Evolutionary conservation across 768 basidiomycete genomes (phyloP).

Genomic region (Trichaptum fuscoviolaceum): DNA sequence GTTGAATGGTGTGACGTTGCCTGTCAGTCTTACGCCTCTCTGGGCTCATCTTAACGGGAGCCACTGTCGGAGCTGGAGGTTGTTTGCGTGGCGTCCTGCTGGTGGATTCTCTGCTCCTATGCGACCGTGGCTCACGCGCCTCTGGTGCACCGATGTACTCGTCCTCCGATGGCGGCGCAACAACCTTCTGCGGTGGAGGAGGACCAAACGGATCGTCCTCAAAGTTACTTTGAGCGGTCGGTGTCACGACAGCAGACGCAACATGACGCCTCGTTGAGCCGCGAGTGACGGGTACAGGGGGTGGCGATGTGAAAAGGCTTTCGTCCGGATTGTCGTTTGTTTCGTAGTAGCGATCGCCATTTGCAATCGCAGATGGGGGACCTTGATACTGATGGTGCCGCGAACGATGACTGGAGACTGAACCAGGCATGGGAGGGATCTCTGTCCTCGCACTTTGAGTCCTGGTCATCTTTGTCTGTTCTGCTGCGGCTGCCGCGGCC

Average conservation of each 20-base stretch:
- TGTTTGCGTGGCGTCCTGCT: constrained; percentile 16
- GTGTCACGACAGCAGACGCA: constrained; percentile 39
- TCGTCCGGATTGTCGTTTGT: constrained; percentile 51
- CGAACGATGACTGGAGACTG: constrained; percentile 21
- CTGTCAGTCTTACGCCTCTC: constrained; percentile 48
- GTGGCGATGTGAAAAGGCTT: constrained; percentile 37
- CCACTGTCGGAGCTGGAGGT: constrained; percentile 17
- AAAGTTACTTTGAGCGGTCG: constrained; percentile 33
- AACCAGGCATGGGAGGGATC: constrained; percentile 29
- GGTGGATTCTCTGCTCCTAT: constrained; percentile 16
- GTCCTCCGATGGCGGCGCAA: constrained; percentile 4
- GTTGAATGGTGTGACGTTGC: constrained; percentile 91
- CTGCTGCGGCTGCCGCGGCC: constrained; percentile 27
- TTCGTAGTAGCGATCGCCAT: constrained; percentile 69
- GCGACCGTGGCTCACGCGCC: constrained; percentile 10
- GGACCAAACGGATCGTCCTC: constrained; percentile 76
- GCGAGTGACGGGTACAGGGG: constrained; percentile 22
- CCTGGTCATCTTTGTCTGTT: constrained; percentile 31
- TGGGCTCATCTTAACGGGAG: constrained; percentile 33
- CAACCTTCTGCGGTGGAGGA: constrained; percentile 25
- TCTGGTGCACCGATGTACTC: constrained; percentile 11
- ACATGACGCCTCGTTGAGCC: constrained; percentile 35
- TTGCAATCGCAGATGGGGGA: constrained; percentile 30
- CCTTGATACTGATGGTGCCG: constrained; percentile 19
- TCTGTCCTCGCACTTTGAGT: constrained; percentile 56